These are phyloP conservation scores for Colletotrichum scovillei DNA, from an alignment of 2,329 filamentous ascomycete species.

Conservation along the genomic window DNA sequence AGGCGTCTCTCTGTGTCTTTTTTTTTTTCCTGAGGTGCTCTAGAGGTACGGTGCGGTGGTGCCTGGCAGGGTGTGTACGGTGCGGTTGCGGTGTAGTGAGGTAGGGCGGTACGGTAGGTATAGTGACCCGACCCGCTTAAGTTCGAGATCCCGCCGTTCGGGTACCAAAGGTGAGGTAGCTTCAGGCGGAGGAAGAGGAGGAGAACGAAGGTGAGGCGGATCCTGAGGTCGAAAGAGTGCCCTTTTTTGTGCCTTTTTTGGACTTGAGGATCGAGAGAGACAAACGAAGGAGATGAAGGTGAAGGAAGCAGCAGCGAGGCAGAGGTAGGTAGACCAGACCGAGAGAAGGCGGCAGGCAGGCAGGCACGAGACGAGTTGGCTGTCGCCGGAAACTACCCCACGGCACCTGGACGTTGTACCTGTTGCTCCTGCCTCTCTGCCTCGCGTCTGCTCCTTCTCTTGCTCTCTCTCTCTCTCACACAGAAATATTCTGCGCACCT, in stretches of 20 bases:
- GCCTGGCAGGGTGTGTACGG: slow-evolving; percentile 22
- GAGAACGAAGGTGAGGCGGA: background rate
- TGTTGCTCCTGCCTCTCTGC: background rate
- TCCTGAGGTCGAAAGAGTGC: slow-evolving; percentile 22
- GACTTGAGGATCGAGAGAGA: slow-evolving; percentile 16
- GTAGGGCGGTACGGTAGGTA: background rate
- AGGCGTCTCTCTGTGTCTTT: slow-evolving; percentile 32
- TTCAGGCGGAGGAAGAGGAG: slow-evolving; percentile 1
- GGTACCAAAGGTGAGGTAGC: slow-evolving; percentile 20
- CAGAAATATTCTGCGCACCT: background rate
- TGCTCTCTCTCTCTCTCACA: no score
- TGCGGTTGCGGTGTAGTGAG: background rate
- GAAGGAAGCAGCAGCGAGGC: no score
- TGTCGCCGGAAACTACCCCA: slow-evolving; percentile 2
- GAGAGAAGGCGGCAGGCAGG: background rate
- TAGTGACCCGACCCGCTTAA: slow-evolving; percentile 28
- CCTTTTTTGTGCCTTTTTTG: background rate
- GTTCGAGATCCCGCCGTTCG: slow-evolving; percentile 22
- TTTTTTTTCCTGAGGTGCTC: slow-evolving; percentile 40
- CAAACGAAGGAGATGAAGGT: slow-evolving; percentile 24
- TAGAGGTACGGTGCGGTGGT: slow-evolving; percentile 5
- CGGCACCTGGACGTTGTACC: background rate
- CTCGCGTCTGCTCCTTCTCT: no score
- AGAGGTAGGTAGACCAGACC: background rate
- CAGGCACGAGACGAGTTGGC: background rate